Conservation (phyloP, 805 yeast genomes). For the Wickerhamiella kurtzmanii region DNA sequence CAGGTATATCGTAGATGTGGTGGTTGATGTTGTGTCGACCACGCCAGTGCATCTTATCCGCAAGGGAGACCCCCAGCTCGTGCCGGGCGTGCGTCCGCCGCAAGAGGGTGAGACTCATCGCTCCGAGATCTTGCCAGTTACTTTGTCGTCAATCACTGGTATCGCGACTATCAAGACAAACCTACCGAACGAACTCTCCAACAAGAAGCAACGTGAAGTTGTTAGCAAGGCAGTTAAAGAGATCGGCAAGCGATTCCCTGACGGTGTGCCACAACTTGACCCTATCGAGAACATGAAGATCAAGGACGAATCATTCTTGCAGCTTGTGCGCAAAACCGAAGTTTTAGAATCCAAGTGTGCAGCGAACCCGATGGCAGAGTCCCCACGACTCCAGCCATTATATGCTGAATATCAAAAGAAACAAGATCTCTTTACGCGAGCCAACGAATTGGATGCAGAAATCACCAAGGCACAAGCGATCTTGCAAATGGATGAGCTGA, state of each 20-base stretch:
- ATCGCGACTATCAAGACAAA: constrained; percentile 71
- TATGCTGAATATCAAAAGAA: constrained; percentile 56
- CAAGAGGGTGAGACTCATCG: constrained; percentile 50
- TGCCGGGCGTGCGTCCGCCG: constrained; percentile 83
- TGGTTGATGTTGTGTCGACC: constrained; percentile 61
- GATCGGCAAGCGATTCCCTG: constrained; percentile 70
- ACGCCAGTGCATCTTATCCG: constrained; percentile 66
- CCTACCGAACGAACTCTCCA: constrained; percentile 59
- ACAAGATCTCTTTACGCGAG: constrained; percentile 44
- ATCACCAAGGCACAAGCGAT: constrained; percentile 79
- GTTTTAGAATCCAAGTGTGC: constrained; percentile 64
- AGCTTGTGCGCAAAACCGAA: constrained; percentile 61
- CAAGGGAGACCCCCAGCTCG: constrained; percentile 62
- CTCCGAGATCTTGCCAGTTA: constrained; percentile 72
- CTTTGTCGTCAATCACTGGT: constrained; percentile 58
- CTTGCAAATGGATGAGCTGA: constrained; percentile 85
- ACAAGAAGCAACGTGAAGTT: constrained; percentile 33
- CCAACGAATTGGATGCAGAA: constrained; percentile 46
- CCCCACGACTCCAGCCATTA: constrained; percentile 41
- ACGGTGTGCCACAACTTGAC: constrained; percentile 82
- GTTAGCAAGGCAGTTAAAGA: constrained; percentile 63
- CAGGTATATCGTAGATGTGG: constrained; percentile 73
- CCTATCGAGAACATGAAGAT: constrained; percentile 91
- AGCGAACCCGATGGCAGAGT: constrained; percentile 46
- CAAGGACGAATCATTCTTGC: constrained; percentile 59